A percentile compares a stretch with the other conserved stretches of the same genome.
Conservation (phyloP, 176 grass and related monocot species). For the Zizania latifolia region DNA sequence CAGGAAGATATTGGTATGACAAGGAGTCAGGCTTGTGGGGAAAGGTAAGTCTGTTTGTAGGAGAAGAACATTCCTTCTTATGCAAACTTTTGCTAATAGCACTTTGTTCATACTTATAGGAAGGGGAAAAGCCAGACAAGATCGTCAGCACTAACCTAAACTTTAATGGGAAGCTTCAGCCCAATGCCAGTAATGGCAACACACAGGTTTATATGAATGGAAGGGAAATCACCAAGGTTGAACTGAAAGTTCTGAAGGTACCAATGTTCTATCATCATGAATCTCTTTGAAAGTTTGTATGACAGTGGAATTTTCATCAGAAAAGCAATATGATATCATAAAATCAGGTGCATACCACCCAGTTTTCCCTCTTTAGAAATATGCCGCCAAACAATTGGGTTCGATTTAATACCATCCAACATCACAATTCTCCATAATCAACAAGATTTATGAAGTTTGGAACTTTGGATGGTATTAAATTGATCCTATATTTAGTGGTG, state of each 20-base stretch:
- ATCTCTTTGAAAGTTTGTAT: background rate
- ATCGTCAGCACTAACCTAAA: conserved; percentile 71
- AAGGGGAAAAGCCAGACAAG: conserved; percentile 73
- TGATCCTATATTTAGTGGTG: background rate
- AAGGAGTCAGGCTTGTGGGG: conserved; percentile 97
- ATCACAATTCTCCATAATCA: background rate
- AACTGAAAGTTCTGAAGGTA: conserved; percentile 76
- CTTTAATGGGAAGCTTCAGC: conserved; percentile 79
- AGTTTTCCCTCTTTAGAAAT: background rate
- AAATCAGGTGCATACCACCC: background rate
- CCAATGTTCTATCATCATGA: background rate
- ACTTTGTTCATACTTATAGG: conserved; percentile 34
- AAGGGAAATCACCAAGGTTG: conserved; percentile 81
- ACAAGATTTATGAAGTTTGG: background rate
- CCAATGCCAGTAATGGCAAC: conserved; percentile 76
- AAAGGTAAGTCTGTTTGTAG: conserved; percentile 41
- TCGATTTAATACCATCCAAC: background rate
- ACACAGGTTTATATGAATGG: conserved; percentile 89
- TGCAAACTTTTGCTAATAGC: background rate
- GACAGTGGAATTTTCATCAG: background rate
- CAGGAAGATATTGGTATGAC: conserved; percentile 97
- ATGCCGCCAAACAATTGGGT: background rate
- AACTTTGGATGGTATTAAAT: background rate
- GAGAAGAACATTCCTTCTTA: background rate
- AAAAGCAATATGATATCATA: background rate